Evolutionary conservation across 208 protist species (phyloP).

Genomic region (Herpetomonas samuelpessoai): DNA sequence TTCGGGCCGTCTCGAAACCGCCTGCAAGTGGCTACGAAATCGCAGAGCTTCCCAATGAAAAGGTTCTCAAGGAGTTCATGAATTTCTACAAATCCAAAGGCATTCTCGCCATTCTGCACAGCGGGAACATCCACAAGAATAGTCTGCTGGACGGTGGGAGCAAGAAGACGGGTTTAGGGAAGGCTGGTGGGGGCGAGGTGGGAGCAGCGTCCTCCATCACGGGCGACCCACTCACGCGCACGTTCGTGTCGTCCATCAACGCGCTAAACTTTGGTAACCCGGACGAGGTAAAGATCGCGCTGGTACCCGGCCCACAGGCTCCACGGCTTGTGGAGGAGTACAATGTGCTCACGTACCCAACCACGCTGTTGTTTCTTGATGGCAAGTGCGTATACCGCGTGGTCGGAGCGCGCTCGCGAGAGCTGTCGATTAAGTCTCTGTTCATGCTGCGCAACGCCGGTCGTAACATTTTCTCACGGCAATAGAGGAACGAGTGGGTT

Average conservation of each 20-base stretch:
- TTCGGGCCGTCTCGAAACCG: constrained; percentile 64
- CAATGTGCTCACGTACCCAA: constrained; percentile 73
- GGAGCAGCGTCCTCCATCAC: constrained; percentile 10
- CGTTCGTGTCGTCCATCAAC: constrained; percentile 80
- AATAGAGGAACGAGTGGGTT: constrained; percentile 19
- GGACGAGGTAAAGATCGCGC: constrained; percentile 68
- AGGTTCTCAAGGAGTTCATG: constrained; percentile 65
- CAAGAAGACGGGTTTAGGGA: neutral
- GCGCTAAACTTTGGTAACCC: constrained; percentile 75
- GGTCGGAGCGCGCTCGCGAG: constrained; percentile 58
- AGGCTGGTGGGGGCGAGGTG: neutral
- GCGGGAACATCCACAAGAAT: constrained; percentile 19
- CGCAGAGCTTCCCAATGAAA: constrained; percentile 79
- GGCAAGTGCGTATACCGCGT: constrained; percentile 63
- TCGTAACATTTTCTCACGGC: constrained; percentile 67
- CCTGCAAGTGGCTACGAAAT: constrained; percentile 83
- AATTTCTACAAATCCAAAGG: constrained; percentile 54
- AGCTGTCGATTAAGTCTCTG: constrained; percentile 81
- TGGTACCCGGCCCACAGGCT: constrained; percentile 64
- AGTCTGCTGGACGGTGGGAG: neutral
- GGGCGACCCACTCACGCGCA: constrained; percentile 61
- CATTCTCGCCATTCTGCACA: constrained; percentile 71
- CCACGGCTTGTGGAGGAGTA: constrained; percentile 63
- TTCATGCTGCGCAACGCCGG: constrained; percentile 77
- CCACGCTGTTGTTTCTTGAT: constrained; percentile 70